Conservation (phyloP, 2,329 filamentous ascomycete species). For the Neopestalotiopsis clavispora region DNA sequence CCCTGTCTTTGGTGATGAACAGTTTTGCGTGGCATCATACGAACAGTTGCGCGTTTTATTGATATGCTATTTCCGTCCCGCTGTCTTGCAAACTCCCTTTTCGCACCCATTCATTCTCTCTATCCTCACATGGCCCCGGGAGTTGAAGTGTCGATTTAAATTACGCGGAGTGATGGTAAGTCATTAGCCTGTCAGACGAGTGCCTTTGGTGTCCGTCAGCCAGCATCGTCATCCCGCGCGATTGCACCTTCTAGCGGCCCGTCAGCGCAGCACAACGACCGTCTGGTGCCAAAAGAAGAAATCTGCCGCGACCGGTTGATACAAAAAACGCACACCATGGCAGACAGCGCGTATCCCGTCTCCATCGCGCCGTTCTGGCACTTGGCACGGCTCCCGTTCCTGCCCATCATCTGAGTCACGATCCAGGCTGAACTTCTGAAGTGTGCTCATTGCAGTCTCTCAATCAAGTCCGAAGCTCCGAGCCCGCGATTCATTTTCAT, state of each 20-base stretch:
- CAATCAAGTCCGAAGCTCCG: too few relatives aligned
- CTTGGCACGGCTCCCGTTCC: background rate
- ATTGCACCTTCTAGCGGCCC: background rate
- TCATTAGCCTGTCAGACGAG: slow-evolving; percentile 1
- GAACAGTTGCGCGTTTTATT: background rate
- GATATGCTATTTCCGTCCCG: background rate
- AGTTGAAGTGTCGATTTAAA: background rate
- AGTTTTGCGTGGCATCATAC: background rate
- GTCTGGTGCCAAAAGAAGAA: background rate
- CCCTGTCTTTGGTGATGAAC: background rate
- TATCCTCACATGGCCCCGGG: background rate
- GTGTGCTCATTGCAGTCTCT: background rate
- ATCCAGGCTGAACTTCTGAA: background rate
- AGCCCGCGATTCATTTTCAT: too few relatives aligned
- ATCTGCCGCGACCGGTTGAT: background rate
- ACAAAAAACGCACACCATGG: background rate
- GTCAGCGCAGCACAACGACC: background rate
- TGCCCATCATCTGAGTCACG: background rate
- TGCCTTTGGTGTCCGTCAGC: background rate
- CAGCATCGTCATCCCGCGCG: background rate
- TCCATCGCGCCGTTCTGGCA: background rate
- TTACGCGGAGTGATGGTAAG: slow-evolving; percentile 1
- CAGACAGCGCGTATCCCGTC: background rate
- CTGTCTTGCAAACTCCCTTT: background rate
- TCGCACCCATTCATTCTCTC: background rate